Conservation (phyloP, 2,329 filamentous ascomycete species). For the Fusarium protoensiforme region DNA sequence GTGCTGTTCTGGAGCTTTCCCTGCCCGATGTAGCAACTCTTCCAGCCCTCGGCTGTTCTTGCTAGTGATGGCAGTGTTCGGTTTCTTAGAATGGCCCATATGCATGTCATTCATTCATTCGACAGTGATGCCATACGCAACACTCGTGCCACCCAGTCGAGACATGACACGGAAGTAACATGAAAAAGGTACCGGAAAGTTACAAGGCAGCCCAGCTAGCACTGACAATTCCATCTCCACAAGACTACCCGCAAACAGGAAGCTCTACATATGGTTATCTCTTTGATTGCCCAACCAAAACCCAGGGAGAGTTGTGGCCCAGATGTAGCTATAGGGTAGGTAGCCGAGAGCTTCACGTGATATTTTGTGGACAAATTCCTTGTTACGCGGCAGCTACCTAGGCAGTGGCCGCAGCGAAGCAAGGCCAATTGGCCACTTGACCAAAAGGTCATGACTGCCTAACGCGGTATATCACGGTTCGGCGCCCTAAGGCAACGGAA, state of each 20-base stretch:
- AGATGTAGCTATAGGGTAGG: not conserved
- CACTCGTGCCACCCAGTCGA: not conserved
- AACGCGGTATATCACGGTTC: no score
- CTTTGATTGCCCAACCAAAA: not conserved
- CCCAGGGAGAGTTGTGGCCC: no score
- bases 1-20: not conserved
- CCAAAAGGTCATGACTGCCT: no score
- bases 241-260: not conserved
- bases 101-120: not conserved
- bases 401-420: no score
- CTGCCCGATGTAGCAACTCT: not conserved
- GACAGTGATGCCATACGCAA: not conserved
- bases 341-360: no score
- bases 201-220: not conserved
- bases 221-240: not conserved
- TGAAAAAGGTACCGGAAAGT: not conserved
- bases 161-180: not conserved
- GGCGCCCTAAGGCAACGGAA: no score
- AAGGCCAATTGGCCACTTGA: no score
- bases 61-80: not conserved
- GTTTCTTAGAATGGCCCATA: not conserved
- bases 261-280: not conserved
- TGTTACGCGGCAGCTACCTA: no score
- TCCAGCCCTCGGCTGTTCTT: not conserved
- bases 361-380: no score